Conservation (phyloP, 345 rosid genomes). For the Eucalyptus curtisii region DNA sequence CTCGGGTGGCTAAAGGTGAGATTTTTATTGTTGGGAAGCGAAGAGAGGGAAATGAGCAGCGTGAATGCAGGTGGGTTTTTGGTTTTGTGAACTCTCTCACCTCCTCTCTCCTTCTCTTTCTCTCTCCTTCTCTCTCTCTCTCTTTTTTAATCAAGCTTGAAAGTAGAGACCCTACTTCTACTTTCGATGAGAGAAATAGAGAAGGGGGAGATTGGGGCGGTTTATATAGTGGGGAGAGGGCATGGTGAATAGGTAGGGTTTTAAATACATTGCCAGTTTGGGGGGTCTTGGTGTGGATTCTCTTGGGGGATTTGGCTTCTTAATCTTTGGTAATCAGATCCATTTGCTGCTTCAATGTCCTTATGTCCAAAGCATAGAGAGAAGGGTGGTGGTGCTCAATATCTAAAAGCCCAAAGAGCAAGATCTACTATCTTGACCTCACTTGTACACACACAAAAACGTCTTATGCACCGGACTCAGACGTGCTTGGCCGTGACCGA, state of each 20-base stretch:
- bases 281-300: background rate
- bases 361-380: background rate
- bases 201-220: background rate
- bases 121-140: no score
- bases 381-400: background rate
- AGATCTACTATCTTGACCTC: background rate
- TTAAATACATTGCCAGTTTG: background rate
- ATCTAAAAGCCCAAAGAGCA: background rate
- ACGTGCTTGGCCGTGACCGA: no score
- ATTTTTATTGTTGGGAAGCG: background rate
- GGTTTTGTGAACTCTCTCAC: background rate
- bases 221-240: background rate
- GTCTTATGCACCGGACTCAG: no score
- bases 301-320: background rate
- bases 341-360: background rate
- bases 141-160: background rate
- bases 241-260: background rate
- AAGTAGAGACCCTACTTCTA: background rate
- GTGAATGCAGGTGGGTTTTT: background rate
- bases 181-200: background rate
- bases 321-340: background rate
- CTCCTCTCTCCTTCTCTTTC: no score
- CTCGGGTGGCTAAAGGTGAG: conserved; percentile 14
- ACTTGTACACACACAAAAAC: no score
- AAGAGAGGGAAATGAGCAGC: background rate